A percentile compares a stretch with the other conserved stretches of the same genome.
Conservation (phyloP, 2,329 filamentous ascomycete genomes). For the Penicillium sp. region DNA sequence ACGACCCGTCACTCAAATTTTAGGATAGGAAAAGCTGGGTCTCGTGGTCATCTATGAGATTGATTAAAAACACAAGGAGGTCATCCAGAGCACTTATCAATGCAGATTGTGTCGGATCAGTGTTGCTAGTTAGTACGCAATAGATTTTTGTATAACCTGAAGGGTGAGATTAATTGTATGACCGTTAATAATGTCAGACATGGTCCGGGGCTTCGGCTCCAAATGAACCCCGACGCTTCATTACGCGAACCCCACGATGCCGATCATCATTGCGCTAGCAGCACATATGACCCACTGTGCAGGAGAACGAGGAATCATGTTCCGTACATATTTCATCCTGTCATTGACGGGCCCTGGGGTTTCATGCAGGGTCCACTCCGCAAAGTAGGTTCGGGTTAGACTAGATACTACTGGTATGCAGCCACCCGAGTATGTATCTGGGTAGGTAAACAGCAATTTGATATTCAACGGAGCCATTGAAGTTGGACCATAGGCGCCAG, state of each 20-base stretch:
- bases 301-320: not conserved
- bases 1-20: not conserved
- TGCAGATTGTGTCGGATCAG: not conserved
- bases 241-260: not conserved
- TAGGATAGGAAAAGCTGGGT: not conserved
- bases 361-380: not conserved
- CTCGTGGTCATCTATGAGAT: not conserved
- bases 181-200: not conserved
- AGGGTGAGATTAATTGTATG: not conserved
- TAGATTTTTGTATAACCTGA: not conserved
- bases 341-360: not conserved
- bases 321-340: not conserved
- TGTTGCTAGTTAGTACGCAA: too few relatives aligned
- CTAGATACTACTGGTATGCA: not conserved
- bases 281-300: not conserved
- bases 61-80: not conserved
- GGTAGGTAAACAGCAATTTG: too few relatives aligned
- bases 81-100: not conserved
- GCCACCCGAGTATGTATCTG: not conserved
- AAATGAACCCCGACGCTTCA: not conserved
- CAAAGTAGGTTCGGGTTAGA: not conserved
- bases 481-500: not conserved
- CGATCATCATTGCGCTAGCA: slow-evolving; percentile 1
- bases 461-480: not conserved
- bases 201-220: not conserved